These are phyloP conservation scores for Rauvolfia tetraphylla DNA, from an alignment of 257 asterid species.

Conservation along the genomic window DNA sequence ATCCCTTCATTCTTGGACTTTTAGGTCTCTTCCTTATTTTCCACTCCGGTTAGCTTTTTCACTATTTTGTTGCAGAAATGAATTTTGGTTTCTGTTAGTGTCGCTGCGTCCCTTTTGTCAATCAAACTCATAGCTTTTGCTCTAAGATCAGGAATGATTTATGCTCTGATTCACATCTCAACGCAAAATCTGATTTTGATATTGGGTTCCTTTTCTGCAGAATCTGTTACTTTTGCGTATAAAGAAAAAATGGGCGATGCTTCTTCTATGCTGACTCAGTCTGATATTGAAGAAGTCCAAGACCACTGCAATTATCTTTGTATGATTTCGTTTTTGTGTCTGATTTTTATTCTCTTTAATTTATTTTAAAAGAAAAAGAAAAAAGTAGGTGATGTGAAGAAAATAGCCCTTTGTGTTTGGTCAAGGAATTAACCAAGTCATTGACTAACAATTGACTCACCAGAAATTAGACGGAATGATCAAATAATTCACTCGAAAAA, in stretches of 20 bases:
- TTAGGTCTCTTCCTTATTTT: conserved; percentile 16
- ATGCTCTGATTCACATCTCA: not conserved
- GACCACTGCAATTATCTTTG: conserved; percentile 75
- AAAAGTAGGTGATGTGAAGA: too few species aligned
- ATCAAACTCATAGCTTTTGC: not conserved
- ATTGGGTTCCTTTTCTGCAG: conserved; percentile 5
- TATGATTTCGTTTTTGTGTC: conserved; percentile 24
- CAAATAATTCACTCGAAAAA: too few species aligned
- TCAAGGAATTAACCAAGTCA: too few species aligned
- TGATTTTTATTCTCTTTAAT: not conserved
- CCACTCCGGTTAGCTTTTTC: not conserved
- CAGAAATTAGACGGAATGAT: too few species aligned
- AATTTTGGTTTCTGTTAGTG: not conserved
- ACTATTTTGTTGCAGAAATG: not conserved
- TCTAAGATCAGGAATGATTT: not conserved
- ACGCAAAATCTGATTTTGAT: conserved; percentile 5
- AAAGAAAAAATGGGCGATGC: conserved; percentile 59
- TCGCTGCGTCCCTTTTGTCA: not conserved
- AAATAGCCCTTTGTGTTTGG: too few species aligned
- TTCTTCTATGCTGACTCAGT: conserved; percentile 82
- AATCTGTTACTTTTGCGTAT: conserved; percentile 25
- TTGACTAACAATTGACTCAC: too few species aligned
- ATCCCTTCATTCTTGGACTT: conserved; percentile 18
- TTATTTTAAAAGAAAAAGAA: too few species aligned
- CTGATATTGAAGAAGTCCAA: conserved; percentile 94